Percentiles rank a stretch among this genome's conserved stretches.
These are phyloP conservation scores for Talaromyces proteolyticus DNA, from an alignment of 495 filamentous ascomycete genomes.

Conservation along the genomic window DNA sequence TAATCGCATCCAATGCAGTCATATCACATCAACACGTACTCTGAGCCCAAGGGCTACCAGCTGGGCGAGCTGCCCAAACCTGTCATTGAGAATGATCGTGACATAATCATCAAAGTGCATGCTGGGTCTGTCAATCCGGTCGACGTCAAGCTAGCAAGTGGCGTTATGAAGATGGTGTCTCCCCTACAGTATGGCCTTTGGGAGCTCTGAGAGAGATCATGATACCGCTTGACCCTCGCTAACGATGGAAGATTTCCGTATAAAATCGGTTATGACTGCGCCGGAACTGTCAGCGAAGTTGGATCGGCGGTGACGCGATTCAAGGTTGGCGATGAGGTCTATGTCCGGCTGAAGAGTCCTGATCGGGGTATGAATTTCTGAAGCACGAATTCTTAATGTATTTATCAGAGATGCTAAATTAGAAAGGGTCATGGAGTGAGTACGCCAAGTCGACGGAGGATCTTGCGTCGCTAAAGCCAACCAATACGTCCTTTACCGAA, in stretches of 20 bases:
- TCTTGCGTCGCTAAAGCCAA: neutral
- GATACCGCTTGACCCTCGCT: neutral
- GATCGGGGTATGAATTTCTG: neutral
- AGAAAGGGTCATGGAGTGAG: constrained; percentile 7
- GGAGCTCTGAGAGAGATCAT: neutral
- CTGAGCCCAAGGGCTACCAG: constrained; percentile 2
- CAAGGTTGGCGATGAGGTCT: constrained; percentile 39
- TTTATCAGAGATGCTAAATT: too few species aligned
- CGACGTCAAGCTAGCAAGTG: constrained; percentile 7
- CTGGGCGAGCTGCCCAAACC: constrained; percentile 1
- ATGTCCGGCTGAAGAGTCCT: neutral
- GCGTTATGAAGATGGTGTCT: neutral
- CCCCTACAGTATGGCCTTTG: neutral
- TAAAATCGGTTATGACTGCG: constrained; percentile 41
- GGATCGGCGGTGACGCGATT: constrained; percentile 39
- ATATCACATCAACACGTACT: neutral
- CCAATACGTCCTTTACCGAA: constrained; percentile 1
- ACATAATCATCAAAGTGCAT: constrained; percentile 7
- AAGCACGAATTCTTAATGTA: too few species aligned
- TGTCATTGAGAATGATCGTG: constrained; percentile 1
- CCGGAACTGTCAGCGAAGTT: constrained; percentile 44
- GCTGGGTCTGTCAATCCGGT: constrained; percentile 8
- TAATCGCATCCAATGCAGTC: too few species aligned
- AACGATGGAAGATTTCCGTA: constrained; percentile 1
- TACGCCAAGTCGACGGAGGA: constrained; percentile 1